Evolutionary conservation across 768 basidiomycete genomes (phyloP), one percentile per base, ranked within the genome.

Genomic region (Leccinum subgranulosum): DNA sequence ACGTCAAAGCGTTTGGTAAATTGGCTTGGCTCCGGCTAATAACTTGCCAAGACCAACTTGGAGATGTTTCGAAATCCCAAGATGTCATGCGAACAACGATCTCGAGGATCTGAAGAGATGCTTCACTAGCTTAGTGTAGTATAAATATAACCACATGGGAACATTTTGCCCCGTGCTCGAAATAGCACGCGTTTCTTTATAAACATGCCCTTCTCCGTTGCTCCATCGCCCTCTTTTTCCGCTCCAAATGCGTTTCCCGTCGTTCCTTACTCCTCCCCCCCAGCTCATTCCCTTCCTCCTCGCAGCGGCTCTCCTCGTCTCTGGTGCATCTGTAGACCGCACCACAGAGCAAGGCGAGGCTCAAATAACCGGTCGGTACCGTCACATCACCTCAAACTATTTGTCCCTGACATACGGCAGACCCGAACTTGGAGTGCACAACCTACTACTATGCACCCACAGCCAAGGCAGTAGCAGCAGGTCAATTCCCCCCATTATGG

Each of bases 401-500:
- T 9, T 28, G 11, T 15, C 2, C 48, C 17, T 29, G 15, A 14
- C 15, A 29, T 19, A 49, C 28, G 17, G 28, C 60, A 78, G 78
- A 70, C 55, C 60, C 72, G 2, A 66, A 60, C 41, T 27, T 47
- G 36, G 81, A 81, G 59, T 84, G 83, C 59, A 60, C 73, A 3
- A 61, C 73, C 0, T 83, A 84, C 65, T 64, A 63, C 53, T 77
- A 81, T 54, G 57, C 73, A 4, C 76, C 74, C 1, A 71, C 78
- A 3, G 34, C 66, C 0, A 56, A 69, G 6, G 69, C 73, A 2
- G 17, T 75, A 7, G 31, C 72, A 0, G 51, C 74, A 3, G 51
- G 68, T 0, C 61, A 73, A 1, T 84, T 82, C 64, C 83, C 83
- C 3, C 7, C 73, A 6, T 65, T 77, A 23, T 82, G 81, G 80